Evolutionary conservation across 495 filamentous ascomycete genomes (phyloP).

Genomic region (Talaromyces nanjingensis): DNA sequence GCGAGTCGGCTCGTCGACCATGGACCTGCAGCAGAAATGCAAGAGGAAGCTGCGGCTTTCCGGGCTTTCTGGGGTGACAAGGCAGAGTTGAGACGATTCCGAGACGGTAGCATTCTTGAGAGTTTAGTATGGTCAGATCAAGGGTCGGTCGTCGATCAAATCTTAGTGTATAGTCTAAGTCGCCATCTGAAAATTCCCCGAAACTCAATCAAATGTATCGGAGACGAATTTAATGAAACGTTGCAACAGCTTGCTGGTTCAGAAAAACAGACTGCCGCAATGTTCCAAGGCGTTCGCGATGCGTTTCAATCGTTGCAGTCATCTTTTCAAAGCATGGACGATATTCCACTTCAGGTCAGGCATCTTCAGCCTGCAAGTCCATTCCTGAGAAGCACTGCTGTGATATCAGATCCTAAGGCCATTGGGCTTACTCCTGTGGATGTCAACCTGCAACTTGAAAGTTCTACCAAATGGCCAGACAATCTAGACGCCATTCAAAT

Average conservation of each 20-base stretch:
- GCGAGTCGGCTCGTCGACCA: constrained; percentile 71
- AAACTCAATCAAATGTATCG: constrained; percentile 49
- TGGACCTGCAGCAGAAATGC: constrained; percentile 77
- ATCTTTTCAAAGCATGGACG: constrained; percentile 66
- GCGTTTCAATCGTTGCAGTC: constrained; percentile 66
- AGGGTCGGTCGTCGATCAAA: constrained; percentile 69
- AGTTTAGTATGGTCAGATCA: constrained; percentile 73
- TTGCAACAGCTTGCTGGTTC: constrained; percentile 38
- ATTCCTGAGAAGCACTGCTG: constrained; percentile 65
- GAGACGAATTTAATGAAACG: constrained; percentile 52
- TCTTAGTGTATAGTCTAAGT: constrained; percentile 63
- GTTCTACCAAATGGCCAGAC: constrained; percentile 89
- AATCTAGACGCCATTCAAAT: constrained; percentile 82
- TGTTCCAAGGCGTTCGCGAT: constrained; percentile 51
- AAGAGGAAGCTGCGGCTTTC: constrained; percentile 39
- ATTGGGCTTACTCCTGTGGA: constrained; percentile 45
- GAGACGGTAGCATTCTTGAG: constrained; percentile 49
- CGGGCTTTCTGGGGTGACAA: constrained; percentile 48
- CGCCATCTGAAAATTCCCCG: constrained; percentile 53
- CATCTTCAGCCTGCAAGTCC: constrained; percentile 67
- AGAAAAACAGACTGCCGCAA: constrained; percentile 26
- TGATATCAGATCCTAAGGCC: constrained; percentile 22
- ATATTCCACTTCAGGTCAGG: constrained; percentile 71
- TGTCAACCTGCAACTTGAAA: constrained; percentile 83
- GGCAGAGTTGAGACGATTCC: constrained; percentile 47